Conservation (phyloP, 2,329 filamentous ascomycete genomes). For the Didymella segeticola region DNA sequence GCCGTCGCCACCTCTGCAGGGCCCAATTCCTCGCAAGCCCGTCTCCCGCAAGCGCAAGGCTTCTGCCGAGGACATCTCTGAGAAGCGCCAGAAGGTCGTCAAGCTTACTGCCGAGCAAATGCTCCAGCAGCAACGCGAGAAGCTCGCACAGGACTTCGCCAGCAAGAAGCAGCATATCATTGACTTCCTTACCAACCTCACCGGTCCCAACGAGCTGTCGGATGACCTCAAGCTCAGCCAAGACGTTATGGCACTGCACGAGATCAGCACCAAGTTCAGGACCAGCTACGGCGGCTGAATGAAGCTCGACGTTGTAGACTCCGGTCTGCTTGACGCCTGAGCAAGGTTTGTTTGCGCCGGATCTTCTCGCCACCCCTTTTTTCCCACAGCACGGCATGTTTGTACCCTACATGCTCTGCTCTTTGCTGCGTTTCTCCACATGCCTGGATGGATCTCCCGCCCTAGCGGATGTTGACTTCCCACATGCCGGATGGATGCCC, state of each 20-base stretch:
- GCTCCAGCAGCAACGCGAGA: constrained; percentile 40
- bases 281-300: constrained; percentile 44
- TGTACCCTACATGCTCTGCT: constrained; percentile 30
- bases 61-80: constrained; percentile 35
- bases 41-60: constrained; percentile 46
- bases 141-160: constrained; percentile 40
- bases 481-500: constrained; percentile 35
- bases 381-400: constrained; percentile 27
- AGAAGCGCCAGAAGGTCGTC: constrained; percentile 44
- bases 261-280: constrained; percentile 44
- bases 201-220: constrained; percentile 43
- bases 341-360: constrained; percentile 42
- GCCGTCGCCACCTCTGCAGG: constrained; percentile 37
- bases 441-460: constrained; percentile 32
- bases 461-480: constrained; percentile 33
- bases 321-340: constrained; percentile 27
- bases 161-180: constrained; percentile 47
- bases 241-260: constrained; percentile 43
- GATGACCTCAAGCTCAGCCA: constrained; percentile 46
- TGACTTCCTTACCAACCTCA: constrained; percentile 39
- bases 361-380: constrained; percentile 27
- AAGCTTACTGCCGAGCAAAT: constrained; percentile 45
- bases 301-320: constrained; percentile 23
- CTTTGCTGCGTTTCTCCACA: constrained; percentile 28
- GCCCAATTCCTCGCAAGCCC: constrained; percentile 36